Percentiles rank a stretch among this genome's conserved stretches.
Evolutionary conservation across 768 basidiomycete genomes (phyloP).

Genomic region (Rhodosporidiobolus sp.): DNA sequence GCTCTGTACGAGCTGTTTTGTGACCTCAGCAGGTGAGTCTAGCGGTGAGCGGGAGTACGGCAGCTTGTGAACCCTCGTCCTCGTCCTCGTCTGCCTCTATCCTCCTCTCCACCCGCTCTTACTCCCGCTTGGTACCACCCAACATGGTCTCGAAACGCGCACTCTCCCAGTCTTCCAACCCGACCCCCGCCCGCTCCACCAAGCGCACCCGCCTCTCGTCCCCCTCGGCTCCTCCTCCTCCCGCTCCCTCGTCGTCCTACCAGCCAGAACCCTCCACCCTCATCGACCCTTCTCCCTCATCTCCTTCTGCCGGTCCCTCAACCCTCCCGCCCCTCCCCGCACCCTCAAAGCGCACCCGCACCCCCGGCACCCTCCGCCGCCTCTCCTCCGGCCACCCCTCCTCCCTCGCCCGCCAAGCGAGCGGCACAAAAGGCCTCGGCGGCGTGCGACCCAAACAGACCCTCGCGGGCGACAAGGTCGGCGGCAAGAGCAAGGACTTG

Average conservation of each 20-base stretch:
- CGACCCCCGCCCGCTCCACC: background rate
- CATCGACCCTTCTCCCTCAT: background rate
- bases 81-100: background rate
- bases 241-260: background rate
- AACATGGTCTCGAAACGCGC: background rate
- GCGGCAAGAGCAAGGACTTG: conserved; percentile 30
- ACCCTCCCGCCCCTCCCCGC: background rate
- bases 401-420: background rate
- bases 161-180: background rate
- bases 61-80: background rate
- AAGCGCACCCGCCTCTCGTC: conserved; percentile 1
- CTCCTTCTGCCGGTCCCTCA: background rate
- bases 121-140: too few relatives aligned
- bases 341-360: conserved; percentile 5
- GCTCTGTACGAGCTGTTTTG: too few relatives aligned
- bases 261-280: conserved; percentile 1
- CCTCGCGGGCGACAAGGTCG: conserved; percentile 19
- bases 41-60: too few relatives aligned
- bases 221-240: background rate
- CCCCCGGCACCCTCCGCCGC: conserved; percentile 24
- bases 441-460: background rate
- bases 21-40: too few relatives aligned
- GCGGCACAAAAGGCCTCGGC: too few relatives aligned
- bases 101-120: background rate
- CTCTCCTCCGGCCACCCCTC: conserved; percentile 10